These are phyloP conservation scores for Metschnikowia rubicola DNA, from an alignment of 805 yeast species.

Conservation along the genomic window DNA sequence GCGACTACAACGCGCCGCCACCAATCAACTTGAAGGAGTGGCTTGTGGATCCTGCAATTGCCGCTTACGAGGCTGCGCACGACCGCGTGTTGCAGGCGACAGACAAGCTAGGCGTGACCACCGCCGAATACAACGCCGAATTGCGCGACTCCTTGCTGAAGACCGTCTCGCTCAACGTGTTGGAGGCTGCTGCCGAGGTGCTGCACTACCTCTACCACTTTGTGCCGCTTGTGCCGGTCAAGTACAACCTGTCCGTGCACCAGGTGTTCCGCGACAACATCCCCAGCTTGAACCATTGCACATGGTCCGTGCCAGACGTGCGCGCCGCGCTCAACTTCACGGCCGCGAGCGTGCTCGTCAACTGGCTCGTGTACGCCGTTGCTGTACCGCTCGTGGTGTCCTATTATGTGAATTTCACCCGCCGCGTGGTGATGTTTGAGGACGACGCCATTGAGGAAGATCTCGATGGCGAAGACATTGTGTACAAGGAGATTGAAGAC, in stretches of 20 bases:
- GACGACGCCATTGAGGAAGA: constrained; percentile 5
- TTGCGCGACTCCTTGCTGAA: constrained; percentile 40
- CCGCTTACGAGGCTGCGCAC: constrained; percentile 23
- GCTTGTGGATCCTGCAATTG: constrained; percentile 38
- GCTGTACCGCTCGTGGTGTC: constrained; percentile 41
- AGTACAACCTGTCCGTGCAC: constrained; percentile 34
- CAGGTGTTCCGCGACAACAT: constrained; percentile 34
- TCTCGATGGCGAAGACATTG: constrained; percentile 3
- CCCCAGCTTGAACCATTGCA: constrained; percentile 20
- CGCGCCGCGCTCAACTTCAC: constrained; percentile 28
- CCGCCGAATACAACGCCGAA: constrained; percentile 32
- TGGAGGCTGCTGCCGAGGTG: constrained; percentile 31
- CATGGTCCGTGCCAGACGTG: constrained; percentile 34
- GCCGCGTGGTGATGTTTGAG: constrained; percentile 35
- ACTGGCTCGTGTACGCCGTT: constrained; percentile 42
- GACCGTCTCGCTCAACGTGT: constrained; percentile 33
- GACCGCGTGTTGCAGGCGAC: constrained; percentile 28
- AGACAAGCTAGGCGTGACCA: constrained; percentile 35
- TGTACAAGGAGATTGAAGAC: constrained; percentile 9
- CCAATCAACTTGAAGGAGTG: constrained; percentile 38
- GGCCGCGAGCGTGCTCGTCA: constrained; percentile 28
- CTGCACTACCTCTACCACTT: constrained; percentile 29
- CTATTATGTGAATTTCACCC: constrained; percentile 51
- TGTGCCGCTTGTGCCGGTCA: constrained; percentile 35
- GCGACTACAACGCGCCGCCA: constrained; percentile 36